phyloP scores from a whole-genome alignment of 768 basidiomycete genomes.

The Kondoa malvinella region DNA sequence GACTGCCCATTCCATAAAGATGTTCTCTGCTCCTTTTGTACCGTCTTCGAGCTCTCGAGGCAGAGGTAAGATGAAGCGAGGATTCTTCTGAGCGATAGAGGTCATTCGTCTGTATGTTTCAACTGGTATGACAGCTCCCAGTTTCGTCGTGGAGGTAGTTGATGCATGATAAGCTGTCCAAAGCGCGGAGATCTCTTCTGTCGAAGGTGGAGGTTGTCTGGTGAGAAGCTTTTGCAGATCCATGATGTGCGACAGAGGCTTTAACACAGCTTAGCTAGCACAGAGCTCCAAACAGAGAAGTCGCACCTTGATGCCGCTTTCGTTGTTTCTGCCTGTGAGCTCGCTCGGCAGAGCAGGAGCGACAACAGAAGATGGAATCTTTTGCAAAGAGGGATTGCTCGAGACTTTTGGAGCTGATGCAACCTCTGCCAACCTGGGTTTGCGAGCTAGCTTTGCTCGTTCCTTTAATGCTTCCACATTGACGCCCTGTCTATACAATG shows the following conservation, averaged over 20 bases:
- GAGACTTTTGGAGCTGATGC: not conserved
- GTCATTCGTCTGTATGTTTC: slow-evolving; percentile 57
- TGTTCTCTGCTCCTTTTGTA: slow-evolving; percentile 34
- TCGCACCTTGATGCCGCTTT: not conserved
- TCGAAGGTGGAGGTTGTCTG: slow-evolving; percentile 42
- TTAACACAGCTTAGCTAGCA: not conserved
- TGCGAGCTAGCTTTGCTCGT: too few relatives aligned
- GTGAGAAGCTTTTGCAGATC: slow-evolving; percentile 48
- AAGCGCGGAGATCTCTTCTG: slow-evolving; percentile 56
- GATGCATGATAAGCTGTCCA: slow-evolving; percentile 84
- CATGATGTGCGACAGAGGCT: slow-evolving; percentile 69
- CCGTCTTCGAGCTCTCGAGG: slow-evolving; percentile 46
- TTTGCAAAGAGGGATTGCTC: not conserved
- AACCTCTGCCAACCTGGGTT: too few relatives aligned
- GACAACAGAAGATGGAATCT: not conserved
- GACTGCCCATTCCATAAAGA: slow-evolving; percentile 56
- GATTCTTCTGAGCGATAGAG: slow-evolving; percentile 46
- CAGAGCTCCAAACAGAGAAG: not conserved
- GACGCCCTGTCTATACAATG: too few relatives aligned
- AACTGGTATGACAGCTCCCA: slow-evolving; percentile 65
- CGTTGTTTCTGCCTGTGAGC: not conserved
- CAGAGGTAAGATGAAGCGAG: slow-evolving; percentile 66
- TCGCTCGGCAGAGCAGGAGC: not conserved
- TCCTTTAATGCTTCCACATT: too few relatives aligned
- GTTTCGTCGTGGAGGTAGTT: slow-evolving; percentile 63